Conservation (phyloP, 1,284 basidiomycete species). For the Ceratobasidium theobromae region DNA sequence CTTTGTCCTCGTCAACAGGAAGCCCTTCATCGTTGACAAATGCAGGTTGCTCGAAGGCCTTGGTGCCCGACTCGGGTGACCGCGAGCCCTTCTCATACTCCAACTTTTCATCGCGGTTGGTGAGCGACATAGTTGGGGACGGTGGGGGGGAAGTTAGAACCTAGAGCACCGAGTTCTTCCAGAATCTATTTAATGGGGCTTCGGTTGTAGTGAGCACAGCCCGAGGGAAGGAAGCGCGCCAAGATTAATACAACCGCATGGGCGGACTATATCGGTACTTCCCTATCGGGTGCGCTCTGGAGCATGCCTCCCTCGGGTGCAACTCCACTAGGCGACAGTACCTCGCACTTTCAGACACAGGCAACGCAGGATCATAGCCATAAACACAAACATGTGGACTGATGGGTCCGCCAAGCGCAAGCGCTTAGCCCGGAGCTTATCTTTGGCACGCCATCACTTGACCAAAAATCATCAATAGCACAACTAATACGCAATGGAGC, state of each 20-base stretch:
- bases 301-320: too few relatives aligned
- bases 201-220: neutral
- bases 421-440: slow-evolving; percentile 15
- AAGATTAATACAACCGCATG: neutral
- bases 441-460: neutral
- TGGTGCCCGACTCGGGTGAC: slow-evolving; percentile 3
- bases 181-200: neutral
- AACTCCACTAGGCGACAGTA: too few relatives aligned
- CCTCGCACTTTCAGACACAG: neutral
- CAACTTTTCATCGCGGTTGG: slow-evolving; percentile 8
- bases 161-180: neutral
- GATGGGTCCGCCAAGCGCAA: slow-evolving; percentile 16
- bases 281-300: neutral
- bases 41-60: slow-evolving; percentile 9
- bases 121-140: slow-evolving; percentile 17
- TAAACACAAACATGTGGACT: too few relatives aligned
- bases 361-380: too few relatives aligned
- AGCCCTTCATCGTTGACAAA: slow-evolving; percentile 13
- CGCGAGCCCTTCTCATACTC: slow-evolving; percentile 9
- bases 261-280: neutral
- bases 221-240: slow-evolving; percentile 17
- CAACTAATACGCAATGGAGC: neutral
- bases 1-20: slow-evolving; percentile 26
- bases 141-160: neutral
- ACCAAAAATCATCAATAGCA: neutral